A percentile compares a stretch with the other conserved stretches of the same genome.
phyloP scores from a whole-genome alignment of 495 filamentous ascomycete species.

The Barbatosphaeria neglecta region DNA sequence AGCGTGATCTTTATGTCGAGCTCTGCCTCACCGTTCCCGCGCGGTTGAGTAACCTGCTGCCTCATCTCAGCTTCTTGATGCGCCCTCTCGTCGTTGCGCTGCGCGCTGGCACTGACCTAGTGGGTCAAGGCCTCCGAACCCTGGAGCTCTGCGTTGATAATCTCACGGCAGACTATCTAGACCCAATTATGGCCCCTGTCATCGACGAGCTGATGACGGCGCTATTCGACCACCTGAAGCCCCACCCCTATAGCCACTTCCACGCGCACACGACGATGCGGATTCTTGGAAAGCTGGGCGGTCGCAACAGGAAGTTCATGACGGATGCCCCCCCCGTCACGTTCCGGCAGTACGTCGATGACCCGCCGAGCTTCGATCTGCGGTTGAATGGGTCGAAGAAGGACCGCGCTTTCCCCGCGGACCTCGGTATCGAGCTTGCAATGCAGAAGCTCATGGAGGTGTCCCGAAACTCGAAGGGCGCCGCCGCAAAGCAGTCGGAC shows the following conservation, averaged over 20 bases:
- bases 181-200: constrained; percentile 97
- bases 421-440: constrained; percentile 77
- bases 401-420: constrained; percentile 76
- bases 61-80: constrained; percentile 97
- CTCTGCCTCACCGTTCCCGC: constrained; percentile 93
- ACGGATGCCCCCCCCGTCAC: constrained; percentile 71
- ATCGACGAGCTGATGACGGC: constrained; percentile 98
- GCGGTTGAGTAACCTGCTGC: constrained; percentile 83
- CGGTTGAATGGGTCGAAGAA: constrained; percentile 76
- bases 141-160: constrained; percentile 97
- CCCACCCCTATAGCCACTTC: constrained; percentile 89
- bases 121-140: constrained; percentile 86
- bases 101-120: constrained; percentile 80
- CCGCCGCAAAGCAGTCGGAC: constrained; percentile 53
- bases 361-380: constrained; percentile 73
- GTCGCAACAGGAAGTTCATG: constrained; percentile 88
- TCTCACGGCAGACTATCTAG: constrained; percentile 90
- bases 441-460: constrained; percentile 74
- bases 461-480: constrained; percentile 42
- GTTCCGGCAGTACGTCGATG: constrained; percentile 78
- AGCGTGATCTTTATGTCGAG: constrained; percentile 94
- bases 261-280: constrained; percentile 95
- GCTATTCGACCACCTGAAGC: constrained; percentile 86
- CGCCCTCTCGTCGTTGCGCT: constrained; percentile 90
- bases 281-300: constrained; percentile 95